These are phyloP conservation scores for Aspergillus taichungensis DNA, from an alignment of 495 filamentous ascomycete genomes.

Conservation along the genomic window DNA sequence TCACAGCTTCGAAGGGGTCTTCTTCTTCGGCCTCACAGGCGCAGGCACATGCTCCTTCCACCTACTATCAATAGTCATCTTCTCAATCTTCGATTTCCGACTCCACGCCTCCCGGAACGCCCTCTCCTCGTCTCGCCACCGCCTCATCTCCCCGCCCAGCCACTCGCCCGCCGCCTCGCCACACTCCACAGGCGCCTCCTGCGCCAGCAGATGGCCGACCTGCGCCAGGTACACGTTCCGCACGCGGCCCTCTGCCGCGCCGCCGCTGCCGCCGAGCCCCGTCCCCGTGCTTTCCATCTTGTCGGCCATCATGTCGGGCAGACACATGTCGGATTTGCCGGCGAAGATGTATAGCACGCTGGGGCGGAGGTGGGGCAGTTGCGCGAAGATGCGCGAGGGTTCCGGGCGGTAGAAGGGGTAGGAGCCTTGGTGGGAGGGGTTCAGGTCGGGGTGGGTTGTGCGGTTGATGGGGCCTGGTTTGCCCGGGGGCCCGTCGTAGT, in stretches of 20 bases:
- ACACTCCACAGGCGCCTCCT: constrained; percentile 62
- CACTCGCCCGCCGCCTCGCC: constrained; percentile 55
- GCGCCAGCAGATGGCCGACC: constrained; percentile 74
- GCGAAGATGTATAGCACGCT: constrained; percentile 81
- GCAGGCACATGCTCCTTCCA: constrained; percentile 44
- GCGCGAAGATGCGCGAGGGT: constrained; percentile 47
- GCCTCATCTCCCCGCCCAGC: constrained; percentile 51
- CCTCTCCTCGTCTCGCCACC: constrained; percentile 56
- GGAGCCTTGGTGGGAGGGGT: constrained; percentile 24
- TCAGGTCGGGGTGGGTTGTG: constrained; percentile 39
- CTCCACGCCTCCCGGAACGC: constrained; percentile 48
- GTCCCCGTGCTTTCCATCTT: constrained; percentile 38
- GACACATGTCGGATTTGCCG: constrained; percentile 51
- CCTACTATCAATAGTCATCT: constrained; percentile 47
- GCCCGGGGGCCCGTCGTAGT: constrained; percentile 32
- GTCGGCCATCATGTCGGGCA: constrained; percentile 36
- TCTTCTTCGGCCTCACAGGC: constrained; percentile 32
- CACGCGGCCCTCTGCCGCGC: constrained; percentile 55
- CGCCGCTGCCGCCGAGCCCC: constrained; percentile 43
- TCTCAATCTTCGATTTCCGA: constrained; percentile 41
- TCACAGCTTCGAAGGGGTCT: constrained; percentile 29
- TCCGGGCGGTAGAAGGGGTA: constrained; percentile 74
- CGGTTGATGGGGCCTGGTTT: constrained; percentile 30
- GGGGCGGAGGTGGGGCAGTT: constrained; percentile 63
- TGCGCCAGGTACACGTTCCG: constrained; percentile 54